These are phyloP conservation scores for Schizothecium vesticola DNA, from an alignment of 495 filamentous ascomycete genomes.

Conservation along the genomic window DNA sequence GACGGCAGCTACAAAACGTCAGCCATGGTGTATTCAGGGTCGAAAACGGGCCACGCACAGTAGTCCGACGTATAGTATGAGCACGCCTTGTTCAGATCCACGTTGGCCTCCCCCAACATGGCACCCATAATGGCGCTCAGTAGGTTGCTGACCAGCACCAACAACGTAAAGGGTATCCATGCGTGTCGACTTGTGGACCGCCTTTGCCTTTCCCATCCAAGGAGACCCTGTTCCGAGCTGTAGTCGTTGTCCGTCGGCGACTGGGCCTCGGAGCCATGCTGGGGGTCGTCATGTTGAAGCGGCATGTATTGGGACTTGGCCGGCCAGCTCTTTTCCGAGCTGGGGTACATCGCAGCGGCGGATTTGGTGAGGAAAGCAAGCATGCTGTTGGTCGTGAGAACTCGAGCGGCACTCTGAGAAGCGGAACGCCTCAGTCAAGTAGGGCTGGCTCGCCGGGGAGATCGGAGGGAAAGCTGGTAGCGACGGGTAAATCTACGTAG, in stretches of 20 bases:
- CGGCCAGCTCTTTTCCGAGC: background rate
- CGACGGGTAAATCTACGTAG: background rate
- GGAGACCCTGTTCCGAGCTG: background rate
- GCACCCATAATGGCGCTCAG: background rate
- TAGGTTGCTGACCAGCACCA: background rate
- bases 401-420: background rate
- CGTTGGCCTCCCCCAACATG: background rate
- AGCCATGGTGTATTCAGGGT: background rate
- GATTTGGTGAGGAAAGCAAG: background rate
- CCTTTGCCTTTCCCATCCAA: background rate
- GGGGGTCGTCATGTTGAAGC: background rate
- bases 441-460: background rate
- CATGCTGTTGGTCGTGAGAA: background rate
- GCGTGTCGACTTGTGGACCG: background rate
- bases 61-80: background rate
- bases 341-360: background rate
- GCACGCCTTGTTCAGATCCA: background rate
- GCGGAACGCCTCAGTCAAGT: background rate
- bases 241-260: background rate
- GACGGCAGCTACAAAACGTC: background rate
- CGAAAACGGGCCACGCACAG: background rate
- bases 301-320: background rate
- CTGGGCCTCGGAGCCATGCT: background rate
- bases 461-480: background rate
- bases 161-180: background rate